Conservation (phyloP, 164 flowering plant species). For the Buxus sempervirens region DNA sequence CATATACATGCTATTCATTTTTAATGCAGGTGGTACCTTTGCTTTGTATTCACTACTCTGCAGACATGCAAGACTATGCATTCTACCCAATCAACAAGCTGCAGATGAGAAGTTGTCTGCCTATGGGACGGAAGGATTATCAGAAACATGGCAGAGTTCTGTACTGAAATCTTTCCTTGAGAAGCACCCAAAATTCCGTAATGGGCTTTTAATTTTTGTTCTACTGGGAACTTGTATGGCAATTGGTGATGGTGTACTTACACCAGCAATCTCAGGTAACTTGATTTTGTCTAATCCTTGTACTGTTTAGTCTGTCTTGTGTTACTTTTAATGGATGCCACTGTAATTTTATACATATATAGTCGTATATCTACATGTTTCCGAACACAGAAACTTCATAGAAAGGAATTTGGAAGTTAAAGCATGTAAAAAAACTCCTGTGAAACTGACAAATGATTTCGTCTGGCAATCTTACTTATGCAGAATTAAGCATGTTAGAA, state of each 20-base stretch:
- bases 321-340: background rate
- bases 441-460: no score
- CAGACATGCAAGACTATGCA: conserved; percentile 57
- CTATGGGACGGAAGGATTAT: conserved; percentile 29
- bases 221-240: conserved; percentile 78
- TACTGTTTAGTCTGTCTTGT: background rate
- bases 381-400: no score
- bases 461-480: no score
- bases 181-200: conserved; percentile 43
- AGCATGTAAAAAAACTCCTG: no score
- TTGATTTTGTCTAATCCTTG: background rate
- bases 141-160: conserved; percentile 44
- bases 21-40: conserved; percentile 73
- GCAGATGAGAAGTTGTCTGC: conserved; percentile 49
- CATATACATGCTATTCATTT: conserved; percentile 13
- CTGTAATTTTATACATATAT: background rate
- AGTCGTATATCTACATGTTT: no score
- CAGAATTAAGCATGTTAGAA: no score
- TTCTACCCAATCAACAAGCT: conserved; percentile 60
- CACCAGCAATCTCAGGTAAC: conserved; percentile 85
- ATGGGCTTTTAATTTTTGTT: conserved; percentile 48
- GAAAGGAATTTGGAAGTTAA: no score
- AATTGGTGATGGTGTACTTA: conserved; percentile 86
- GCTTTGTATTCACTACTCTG: conserved; percentile 75
- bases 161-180: conserved; percentile 44